Evolutionary conservation across 2,329 filamentous ascomycete species (phyloP), one percentile per base, ranked within the genome.

Genomic region (Colletotrichum sp.): DNA sequence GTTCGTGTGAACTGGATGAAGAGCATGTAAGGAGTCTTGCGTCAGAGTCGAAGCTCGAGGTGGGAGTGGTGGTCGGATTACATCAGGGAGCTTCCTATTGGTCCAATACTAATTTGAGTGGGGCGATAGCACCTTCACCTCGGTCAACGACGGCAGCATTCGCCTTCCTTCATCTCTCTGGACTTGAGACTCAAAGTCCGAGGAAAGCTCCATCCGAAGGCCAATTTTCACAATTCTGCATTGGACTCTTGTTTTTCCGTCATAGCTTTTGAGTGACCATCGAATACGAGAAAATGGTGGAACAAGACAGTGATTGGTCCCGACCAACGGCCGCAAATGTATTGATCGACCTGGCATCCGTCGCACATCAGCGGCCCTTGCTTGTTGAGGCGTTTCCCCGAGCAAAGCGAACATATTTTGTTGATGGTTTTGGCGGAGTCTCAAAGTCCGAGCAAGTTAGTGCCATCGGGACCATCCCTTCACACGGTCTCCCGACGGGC

Each of bases 21-120:
- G 44, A 57, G 21, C 26, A 59, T 28, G 9, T 16, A 4, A 32
- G 24, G 24, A n/a, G 24, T 68, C 55, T 68, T 57, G 63, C 63
- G 69, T 72, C 73, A 68, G 34, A 36, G 28, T 15, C 21, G 60
- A 60, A 52, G 52, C n/a, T 30, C 49, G 69, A 67, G 57, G 52
- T 13, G 49, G 28, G n/a, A 52, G 44, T 49, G 44, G 63, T 32
- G 32, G 69, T 57, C 24, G 55, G 39, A 75, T 75, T 72, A 72
- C 72, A 39, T 75, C 60, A 72, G 30, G 16, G 21, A 55, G 5
- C 55, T 16, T 68, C 12, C 39, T 5, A 68, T 72, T 75, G 72
- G 72, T 15, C 15, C 15, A 15, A 52, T 15, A 49, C n/a, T 24
- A 6, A 1, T 13, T 18, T 5, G 5, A 62, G 72, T 72, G 72